Base-by-base conservation (phyloP, 2,329 filamentous ascomycete species). In the Orbilia oligospora region DNA sequence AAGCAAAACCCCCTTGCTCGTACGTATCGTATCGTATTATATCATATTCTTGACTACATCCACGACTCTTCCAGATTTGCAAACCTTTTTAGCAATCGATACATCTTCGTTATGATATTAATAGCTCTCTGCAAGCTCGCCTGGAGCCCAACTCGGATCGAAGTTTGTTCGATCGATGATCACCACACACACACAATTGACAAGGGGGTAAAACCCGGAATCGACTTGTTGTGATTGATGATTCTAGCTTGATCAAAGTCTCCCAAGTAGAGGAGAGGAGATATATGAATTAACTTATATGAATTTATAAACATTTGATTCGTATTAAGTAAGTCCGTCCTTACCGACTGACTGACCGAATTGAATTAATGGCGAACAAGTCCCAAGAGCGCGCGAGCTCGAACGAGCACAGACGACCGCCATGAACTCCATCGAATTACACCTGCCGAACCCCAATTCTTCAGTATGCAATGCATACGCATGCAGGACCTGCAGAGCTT, bases 381-480 rank as follows among this genome's bases (percentile, higher is more conserved):
- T n/a, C n/a, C n/a, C n/a, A n/a, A n/a, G 55, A 44, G 55, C 55
- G 55, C 55, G 55, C 33, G 55, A 61, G 55, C 55, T 61, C 55
- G 56, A 58, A 30, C 30, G 36, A 22, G 56, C 33, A 61, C 56
- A n/a, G 20, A 61, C 16, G 18, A 38, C 44, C 44, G 20, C 18
- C 38, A 38, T 38, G 36, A 10, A 38, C 6, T 9, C n/a, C 18
- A 58, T 61, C 56, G 56, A 61, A 61, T 61, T 61, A 61, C 56
- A 44, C 44, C 56, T 61, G 44, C 36, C 20, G 24, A 30, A 61
- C 33, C 18, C 56, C 56, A 44, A 61, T 61, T 61, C 56, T 61
- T 27, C 20, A 20, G 44, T 61, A 61, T 61, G 56, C 56, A 61
- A 61, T 61, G 56, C 56, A 20, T 61, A 61, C 56, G 56, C 56